Conservation (phyloP, 176 grass and related monocot genomes). For the Coix lacrymajobi region DNA sequence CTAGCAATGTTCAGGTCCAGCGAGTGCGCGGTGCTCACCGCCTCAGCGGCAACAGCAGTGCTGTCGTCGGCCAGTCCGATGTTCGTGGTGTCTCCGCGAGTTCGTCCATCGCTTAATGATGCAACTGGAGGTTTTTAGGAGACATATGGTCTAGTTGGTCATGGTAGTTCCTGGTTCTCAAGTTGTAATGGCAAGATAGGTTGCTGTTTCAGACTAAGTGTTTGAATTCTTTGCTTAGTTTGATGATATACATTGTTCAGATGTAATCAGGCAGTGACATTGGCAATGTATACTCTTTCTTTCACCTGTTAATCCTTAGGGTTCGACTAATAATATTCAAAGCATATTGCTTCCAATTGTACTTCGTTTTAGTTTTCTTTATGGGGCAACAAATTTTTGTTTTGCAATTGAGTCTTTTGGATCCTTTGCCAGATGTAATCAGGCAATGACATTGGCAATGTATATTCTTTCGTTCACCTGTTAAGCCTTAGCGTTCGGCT, state of each 20-base stretch:
- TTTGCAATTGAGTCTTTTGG: too few species aligned
- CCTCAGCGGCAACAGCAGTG: not conserved
- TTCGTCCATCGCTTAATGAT: not conserved
- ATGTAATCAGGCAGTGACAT: slow-evolving; percentile 33
- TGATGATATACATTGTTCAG: slow-evolving; percentile 43
- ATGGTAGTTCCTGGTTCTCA: not conserved
- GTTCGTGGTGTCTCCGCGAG: not conserved
- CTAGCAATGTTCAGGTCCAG: slow-evolving; percentile 30
- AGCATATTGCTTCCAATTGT: not conserved
- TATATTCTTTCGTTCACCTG: slow-evolving; percentile 24
- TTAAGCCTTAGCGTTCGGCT: too few species aligned
- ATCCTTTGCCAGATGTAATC: too few species aligned
- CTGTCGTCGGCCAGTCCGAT: slow-evolving; percentile 18
- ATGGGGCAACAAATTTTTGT: not conserved
- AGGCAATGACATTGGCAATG: slow-evolving; percentile 36
- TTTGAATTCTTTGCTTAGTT: slow-evolving; percentile 10
- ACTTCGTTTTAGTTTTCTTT: not conserved
- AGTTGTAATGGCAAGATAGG: slow-evolving; percentile 48
- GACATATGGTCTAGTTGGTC: not conserved
- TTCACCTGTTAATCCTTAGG: not conserved
- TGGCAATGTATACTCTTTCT: slow-evolving; percentile 40
- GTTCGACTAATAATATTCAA: not conserved
- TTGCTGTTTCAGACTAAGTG: slow-evolving; percentile 40
- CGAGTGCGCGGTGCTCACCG: slow-evolving; percentile 20
- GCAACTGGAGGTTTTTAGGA: slow-evolving; percentile 19